Evolutionary conservation across 257 asterid genomes (phyloP).

Genomic region (Lycium ferocissimum): DNA sequence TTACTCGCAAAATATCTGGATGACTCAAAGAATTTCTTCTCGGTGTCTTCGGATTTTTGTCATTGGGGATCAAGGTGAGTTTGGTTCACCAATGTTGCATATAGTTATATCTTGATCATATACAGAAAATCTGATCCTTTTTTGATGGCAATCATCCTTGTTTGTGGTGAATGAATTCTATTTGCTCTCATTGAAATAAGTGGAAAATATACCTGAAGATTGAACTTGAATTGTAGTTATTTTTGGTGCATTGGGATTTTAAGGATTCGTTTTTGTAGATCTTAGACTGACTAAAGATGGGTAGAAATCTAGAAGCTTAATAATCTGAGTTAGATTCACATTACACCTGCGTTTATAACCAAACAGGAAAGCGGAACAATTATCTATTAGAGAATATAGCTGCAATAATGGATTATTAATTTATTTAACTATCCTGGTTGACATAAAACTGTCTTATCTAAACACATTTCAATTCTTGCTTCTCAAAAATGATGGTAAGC

Average conservation of each 20-base stretch:
- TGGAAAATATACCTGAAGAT: background rate
- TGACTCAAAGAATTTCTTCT: constrained; percentile 92
- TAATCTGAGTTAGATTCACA: background rate
- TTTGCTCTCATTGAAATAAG: background rate
- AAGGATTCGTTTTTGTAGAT: constrained; percentile 9
- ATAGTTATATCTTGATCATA: background rate
- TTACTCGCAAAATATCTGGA: constrained; percentile 85
- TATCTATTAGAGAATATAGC: background rate
- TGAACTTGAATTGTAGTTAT: constrained; percentile 3
- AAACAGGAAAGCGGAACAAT: constrained; percentile 7
- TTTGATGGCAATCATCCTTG: background rate
- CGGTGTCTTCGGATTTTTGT: constrained; percentile 97
- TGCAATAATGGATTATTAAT: background rate
- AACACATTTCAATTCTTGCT: background rate
- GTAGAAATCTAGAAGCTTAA: background rate
- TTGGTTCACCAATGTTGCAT: constrained; percentile 11
- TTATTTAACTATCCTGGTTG: background rate
- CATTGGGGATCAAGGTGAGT: constrained; percentile 96
- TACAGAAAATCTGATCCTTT: constrained; percentile 5
- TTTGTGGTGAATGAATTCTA: constrained; percentile 9
- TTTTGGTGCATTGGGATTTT: constrained; percentile 1
- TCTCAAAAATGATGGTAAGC: background rate
- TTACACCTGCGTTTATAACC: background rate
- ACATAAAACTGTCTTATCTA: background rate
- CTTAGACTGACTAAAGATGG: constrained; percentile 18